These are phyloP conservation scores for Vicia sativa DNA, from an alignment of 306 rosid species.

Conservation along the genomic window DNA sequence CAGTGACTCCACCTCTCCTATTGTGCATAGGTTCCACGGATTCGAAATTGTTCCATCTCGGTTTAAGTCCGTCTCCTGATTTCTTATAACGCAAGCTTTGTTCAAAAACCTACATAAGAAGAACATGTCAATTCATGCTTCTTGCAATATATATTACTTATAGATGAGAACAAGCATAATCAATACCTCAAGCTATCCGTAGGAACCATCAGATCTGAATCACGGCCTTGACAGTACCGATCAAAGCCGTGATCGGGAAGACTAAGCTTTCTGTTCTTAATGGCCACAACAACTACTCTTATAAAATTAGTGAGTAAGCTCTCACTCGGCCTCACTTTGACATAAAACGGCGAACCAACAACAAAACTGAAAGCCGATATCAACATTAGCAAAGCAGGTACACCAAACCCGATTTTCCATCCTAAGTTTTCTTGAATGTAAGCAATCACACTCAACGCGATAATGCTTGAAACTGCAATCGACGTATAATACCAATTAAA, in stretches of 20 bases:
- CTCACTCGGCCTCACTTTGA: conserved; percentile 38
- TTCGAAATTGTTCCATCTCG: conserved; percentile 45
- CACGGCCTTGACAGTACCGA: conserved; percentile 41
- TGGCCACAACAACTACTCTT: conserved; percentile 47
- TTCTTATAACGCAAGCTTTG: conserved; percentile 57
- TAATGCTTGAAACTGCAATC: conserved; percentile 29
- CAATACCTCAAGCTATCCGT: conserved; percentile 47
- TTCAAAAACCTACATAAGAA: conserved; percentile 42
- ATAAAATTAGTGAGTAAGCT: conserved; percentile 42
- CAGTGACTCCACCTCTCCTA: conserved; percentile 56
- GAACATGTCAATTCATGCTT: conserved; percentile 15
- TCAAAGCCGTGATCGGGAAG: conserved; percentile 30
- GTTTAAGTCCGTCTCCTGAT: conserved; percentile 28
- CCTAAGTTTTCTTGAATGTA: conserved; percentile 59
- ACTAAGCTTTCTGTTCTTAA: conserved; percentile 41
- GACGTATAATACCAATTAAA: conserved; percentile 58
- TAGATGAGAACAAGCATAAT: background rate
- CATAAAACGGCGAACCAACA: conserved; percentile 49
- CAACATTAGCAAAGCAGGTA: conserved; percentile 47
- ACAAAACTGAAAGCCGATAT: conserved; percentile 44
- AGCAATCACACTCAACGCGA: conserved; percentile 43
- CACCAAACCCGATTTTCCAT: conserved; percentile 58
- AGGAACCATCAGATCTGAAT: conserved; percentile 34
- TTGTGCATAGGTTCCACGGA: conserved; percentile 60
- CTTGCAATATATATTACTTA: background rate